Percentiles rank a stretch among this genome's conserved stretches.
phyloP scores from a whole-genome alignment of 2,329 filamentous ascomycete genomes.

The Torrubiellomyces zombiae region DNA sequence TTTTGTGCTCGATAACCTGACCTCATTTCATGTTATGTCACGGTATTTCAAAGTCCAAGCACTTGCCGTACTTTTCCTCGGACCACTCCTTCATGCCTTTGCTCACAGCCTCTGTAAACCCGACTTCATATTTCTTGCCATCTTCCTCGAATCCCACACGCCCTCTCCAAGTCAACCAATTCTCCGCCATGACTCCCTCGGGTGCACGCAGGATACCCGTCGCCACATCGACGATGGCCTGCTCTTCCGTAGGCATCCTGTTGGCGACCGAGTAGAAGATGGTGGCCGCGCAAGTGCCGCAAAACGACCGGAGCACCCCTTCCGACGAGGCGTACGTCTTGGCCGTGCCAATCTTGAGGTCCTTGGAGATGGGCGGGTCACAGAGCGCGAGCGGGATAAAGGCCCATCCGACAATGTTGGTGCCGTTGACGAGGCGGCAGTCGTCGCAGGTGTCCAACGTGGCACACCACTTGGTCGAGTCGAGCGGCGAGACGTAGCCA shows the following conservation, averaged over 20 bases:
- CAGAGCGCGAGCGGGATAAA: constrained; percentile 21
- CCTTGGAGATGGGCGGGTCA: constrained; percentile 18
- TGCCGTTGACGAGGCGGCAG: constrained; percentile 25
- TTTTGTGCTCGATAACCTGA: too few relatives aligned
- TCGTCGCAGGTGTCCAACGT: constrained; percentile 25
- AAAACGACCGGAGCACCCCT: constrained; percentile 25
- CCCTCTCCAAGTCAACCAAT: constrained; percentile 30
- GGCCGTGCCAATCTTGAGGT: constrained; percentile 25
- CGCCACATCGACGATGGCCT: constrained; percentile 23
- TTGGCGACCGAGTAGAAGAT: constrained; percentile 18
- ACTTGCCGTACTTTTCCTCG: constrained; percentile 16
- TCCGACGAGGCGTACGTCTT: constrained; percentile 23
- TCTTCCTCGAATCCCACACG: constrained; percentile 15
- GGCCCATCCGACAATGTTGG: constrained; percentile 25
- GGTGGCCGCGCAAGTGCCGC: constrained; percentile 28
- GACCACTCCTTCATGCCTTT: constrained; percentile 23
- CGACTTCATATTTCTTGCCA: constrained; percentile 19
- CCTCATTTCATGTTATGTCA: too few relatives aligned
- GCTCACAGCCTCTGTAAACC: constrained; percentile 17
- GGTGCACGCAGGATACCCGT: constrained; percentile 26
- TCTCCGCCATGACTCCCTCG: constrained; percentile 24
- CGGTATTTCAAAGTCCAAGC: constrained; percentile 11
- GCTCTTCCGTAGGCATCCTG: constrained; percentile 12
- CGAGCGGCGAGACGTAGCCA: constrained; percentile 17
- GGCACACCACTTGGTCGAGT: constrained; percentile 25